Conservation (phyloP, 2,329 filamentous ascomycete genomes). For the Anthostomella pinea region DNA sequence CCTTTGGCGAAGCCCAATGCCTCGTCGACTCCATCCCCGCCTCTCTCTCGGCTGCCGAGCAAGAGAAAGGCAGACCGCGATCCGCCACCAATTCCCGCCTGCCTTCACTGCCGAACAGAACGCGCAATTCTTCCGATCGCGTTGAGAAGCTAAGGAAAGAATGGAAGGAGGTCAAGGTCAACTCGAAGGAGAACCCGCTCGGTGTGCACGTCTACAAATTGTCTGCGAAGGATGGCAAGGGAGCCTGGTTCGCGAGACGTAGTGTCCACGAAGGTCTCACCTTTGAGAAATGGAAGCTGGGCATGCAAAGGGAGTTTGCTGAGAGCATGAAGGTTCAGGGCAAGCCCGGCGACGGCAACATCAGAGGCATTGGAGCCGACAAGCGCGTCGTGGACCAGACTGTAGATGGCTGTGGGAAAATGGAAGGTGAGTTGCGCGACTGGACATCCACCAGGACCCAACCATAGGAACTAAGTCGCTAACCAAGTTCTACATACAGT, state of each 20-base stretch:
- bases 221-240: conserved; percentile 72
- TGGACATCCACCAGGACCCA: background rate
- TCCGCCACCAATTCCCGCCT: conserved; percentile 55
- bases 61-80: conserved; percentile 46
- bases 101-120: conserved; percentile 40
- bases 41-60: conserved; percentile 38
- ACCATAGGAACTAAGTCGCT: conserved; percentile 5
- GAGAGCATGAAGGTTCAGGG: conserved; percentile 72
- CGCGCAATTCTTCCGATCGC: conserved; percentile 50
- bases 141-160: conserved; percentile 65
- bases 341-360: conserved; percentile 67
- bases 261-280: conserved; percentile 77
- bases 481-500: conserved; percentile 50
- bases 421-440: conserved; percentile 53
- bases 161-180: conserved; percentile 83
- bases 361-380: conserved; percentile 84
- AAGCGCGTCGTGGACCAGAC: conserved; percentile 63
- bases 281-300: conserved; percentile 75
- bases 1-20: conserved; percentile 66
- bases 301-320: conserved; percentile 74
- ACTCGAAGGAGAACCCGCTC: conserved; percentile 69
- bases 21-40: conserved; percentile 75
- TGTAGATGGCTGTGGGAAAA: conserved; percentile 56
- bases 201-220: conserved; percentile 79
- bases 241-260: conserved; percentile 83